Percentiles rank a stretch among this genome's conserved stretches.
These are phyloP conservation scores for Aspergillus steynii DNA, from an alignment of 495 filamentous ascomycete species.

Conservation along the genomic window DNA sequence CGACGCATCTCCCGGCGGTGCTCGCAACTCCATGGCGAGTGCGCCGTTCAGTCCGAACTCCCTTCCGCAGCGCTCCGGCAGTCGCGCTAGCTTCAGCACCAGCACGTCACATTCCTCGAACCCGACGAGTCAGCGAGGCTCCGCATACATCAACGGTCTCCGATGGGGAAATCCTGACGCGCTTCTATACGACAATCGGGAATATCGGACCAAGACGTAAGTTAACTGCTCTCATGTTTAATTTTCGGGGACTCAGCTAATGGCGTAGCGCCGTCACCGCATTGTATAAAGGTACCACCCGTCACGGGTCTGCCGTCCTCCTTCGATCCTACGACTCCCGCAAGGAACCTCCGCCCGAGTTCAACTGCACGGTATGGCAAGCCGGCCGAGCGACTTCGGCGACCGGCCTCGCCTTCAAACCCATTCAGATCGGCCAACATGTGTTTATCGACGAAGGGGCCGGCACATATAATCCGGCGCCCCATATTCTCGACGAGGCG, in stretches of 20 bases:
- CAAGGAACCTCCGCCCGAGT: conserved; percentile 84
- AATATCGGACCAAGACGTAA: conserved; percentile 90
- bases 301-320: conserved; percentile 64
- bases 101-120: conserved; percentile 31
- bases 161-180: conserved; percentile 61
- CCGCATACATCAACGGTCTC: conserved; percentile 44
- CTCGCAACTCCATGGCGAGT: conserved; percentile 38
- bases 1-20: conserved; percentile 40
- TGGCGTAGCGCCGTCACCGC: conserved; percentile 77
- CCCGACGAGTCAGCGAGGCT: conserved; percentile 33
- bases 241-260: background rate
- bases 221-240: conserved; percentile 29
- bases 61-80: conserved; percentile 45
- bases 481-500: conserved; percentile 85
- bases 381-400: conserved; percentile 93
- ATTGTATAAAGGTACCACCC: conserved; percentile 77
- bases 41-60: conserved; percentile 39
- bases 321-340: conserved; percentile 93
- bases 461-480: conserved; percentile 89
- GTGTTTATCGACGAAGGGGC: conserved; percentile 91
- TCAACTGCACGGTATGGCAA: conserved; percentile 92
- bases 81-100: conserved; percentile 46
- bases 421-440: conserved; percentile 89
- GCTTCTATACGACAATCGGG: conserved; percentile 75
- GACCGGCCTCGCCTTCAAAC: conserved; percentile 91